Evolutionary conservation across 352 stramenopile species (phyloP).

Genomic region (Phytophthora sp.): DNA sequence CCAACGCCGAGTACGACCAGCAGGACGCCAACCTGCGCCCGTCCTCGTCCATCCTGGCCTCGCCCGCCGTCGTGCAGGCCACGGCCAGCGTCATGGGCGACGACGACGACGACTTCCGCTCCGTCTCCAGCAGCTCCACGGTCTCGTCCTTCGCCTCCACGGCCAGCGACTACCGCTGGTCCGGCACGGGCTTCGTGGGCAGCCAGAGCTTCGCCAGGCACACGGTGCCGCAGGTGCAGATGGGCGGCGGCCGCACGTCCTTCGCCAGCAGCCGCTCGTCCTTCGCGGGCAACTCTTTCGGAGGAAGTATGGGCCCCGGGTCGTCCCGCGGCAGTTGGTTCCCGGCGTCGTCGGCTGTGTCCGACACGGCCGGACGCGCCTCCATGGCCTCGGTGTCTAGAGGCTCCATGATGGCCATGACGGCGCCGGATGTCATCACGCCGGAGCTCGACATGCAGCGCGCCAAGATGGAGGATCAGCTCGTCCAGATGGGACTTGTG

Average conservation of each 20-base stretch:
- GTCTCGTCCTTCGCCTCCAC: constrained; percentile 63
- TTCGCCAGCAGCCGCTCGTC: constrained; percentile 34
- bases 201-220: constrained; percentile 65
- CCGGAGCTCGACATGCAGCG: constrained; percentile 77
- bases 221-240: constrained; percentile 25
- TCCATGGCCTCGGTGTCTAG: constrained; percentile 41
- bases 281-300: constrained; percentile 37
- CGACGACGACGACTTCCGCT: constrained; percentile 82
- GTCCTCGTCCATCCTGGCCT: constrained; percentile 70
- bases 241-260: constrained; percentile 3
- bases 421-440: constrained; percentile 68
- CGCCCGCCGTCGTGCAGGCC: constrained; percentile 42
- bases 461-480: constrained; percentile 77
- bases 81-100: constrained; percentile 78
- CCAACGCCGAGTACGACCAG: constrained; percentile 74
- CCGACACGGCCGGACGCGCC: constrained; percentile 23
- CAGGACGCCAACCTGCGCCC: constrained; percentile 60
- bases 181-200: constrained; percentile 78
- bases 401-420: constrained; percentile 66
- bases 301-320: constrained; percentile 13
- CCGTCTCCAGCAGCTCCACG: constrained; percentile 68
- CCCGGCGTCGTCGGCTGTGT: constrained; percentile 38
- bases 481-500: constrained; percentile 63
- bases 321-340: constrained; percentile 68
- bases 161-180: constrained; percentile 78